A percentile compares a stretch with the other conserved stretches of the same genome.
Evolutionary conservation across 2,329 filamentous ascomycete genomes (phyloP).

Genomic region (Diaporthe sp.): DNA sequence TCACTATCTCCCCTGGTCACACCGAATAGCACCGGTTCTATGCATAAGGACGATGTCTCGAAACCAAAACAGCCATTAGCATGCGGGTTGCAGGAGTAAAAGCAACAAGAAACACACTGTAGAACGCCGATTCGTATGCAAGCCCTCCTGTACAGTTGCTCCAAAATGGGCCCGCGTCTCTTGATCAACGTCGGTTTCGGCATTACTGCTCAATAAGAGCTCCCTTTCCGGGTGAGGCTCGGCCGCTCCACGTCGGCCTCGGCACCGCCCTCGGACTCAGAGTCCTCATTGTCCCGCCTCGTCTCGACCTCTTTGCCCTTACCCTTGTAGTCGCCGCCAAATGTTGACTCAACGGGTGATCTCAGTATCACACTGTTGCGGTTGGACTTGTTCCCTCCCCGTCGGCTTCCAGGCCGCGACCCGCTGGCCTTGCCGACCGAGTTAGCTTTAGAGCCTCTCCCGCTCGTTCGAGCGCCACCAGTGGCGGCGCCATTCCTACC

Average conservation of each 20-base stretch:
- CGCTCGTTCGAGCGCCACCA: conserved; percentile 44
- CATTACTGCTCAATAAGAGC: conserved; percentile 55
- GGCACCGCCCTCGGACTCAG: conserved; percentile 41
- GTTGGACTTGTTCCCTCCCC: conserved; percentile 53
- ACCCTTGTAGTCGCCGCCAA: conserved; percentile 51
- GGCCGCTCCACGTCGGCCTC: conserved; percentile 32
- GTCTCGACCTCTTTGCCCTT: conserved; percentile 66
- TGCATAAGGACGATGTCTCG: conserved; percentile 7
- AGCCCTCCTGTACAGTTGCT: conserved; percentile 25
- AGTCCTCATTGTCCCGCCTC: conserved; percentile 59
- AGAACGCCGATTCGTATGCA: conserved; percentile 36
- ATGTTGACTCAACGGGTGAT: conserved; percentile 48
- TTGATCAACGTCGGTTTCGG: not conserved
- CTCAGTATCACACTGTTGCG: conserved; percentile 48
- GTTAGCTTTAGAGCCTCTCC: conserved; percentile 42
- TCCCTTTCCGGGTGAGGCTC: conserved; percentile 52
- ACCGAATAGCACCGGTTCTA: conserved; percentile 22
- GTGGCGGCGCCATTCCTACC: conserved; percentile 48
- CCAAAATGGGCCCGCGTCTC: not conserved
- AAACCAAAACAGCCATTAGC: conserved; percentile 2
- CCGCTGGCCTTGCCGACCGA: conserved; percentile 45
- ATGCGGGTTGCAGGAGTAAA: not conserved
- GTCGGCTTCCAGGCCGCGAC: conserved; percentile 55
- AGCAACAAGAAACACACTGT: not conserved
- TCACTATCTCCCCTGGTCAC: conserved; percentile 27